A percentile compares a stretch with the other conserved stretches of the same genome.
Conservation (phyloP, 2,329 filamentous ascomycete genomes). For the Fusarium compactum region DNA sequence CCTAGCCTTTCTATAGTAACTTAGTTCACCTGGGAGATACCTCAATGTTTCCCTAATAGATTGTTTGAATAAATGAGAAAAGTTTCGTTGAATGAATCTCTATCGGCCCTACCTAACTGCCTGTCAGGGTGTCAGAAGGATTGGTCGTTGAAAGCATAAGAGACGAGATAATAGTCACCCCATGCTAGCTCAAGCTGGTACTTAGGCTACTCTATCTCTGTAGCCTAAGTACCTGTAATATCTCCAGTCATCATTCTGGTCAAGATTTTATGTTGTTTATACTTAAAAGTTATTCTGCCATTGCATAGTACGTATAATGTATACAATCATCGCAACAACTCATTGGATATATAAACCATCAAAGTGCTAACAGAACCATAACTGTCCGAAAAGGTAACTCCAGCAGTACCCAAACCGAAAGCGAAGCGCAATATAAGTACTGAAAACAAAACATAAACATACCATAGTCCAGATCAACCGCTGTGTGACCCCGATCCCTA, state of each 20-base stretch:
- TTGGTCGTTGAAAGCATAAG: background rate
- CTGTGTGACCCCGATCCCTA: constrained; percentile 14
- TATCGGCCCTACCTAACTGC: background rate
- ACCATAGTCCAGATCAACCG: background rate
- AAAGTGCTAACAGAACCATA: background rate
- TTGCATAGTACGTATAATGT: background rate
- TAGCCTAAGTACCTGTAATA: background rate
- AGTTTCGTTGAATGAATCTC: background rate
- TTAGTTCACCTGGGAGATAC: background rate
- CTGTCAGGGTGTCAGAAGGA: background rate
- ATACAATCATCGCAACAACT: background rate
- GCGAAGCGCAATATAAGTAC: background rate
- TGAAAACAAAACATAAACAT: background rate
- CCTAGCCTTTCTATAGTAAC: background rate
- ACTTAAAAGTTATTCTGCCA: background rate
- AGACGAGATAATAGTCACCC: background rate
- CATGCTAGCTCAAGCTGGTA: background rate
- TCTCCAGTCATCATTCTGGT: background rate
- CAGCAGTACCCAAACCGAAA: background rate
- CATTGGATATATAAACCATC: background rate
- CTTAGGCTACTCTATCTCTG: no score
- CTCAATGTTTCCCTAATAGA: background rate
- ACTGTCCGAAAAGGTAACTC: background rate
- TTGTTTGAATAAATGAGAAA: background rate
- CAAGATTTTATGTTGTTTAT: background rate